Evolutionary conservation across 352 stramenopile species (phyloP).

Genomic region (Phytophthora foliorum): DNA sequence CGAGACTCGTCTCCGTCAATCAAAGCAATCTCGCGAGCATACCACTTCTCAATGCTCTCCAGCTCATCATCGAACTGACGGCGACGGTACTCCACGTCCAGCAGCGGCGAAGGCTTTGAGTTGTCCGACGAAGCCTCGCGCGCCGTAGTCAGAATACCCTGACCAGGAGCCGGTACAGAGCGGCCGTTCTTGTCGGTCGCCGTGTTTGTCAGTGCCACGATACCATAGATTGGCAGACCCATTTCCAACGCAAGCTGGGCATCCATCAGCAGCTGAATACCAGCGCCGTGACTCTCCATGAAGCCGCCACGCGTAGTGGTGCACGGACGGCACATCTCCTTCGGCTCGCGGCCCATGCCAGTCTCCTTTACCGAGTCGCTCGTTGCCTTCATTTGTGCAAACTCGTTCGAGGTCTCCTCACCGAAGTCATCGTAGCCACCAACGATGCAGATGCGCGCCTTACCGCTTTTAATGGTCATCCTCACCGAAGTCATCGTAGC

Average conservation of each 20-base stretch:
- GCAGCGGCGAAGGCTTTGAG: slow-evolving; percentile 54
- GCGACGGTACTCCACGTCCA: slow-evolving; percentile 81
- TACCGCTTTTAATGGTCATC: slow-evolving; percentile 91
- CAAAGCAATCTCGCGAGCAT: slow-evolving; percentile 60
- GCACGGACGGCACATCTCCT: slow-evolving; percentile 89
- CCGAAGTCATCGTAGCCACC: slow-evolving; percentile 91
- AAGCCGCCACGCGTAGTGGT: slow-evolving; percentile 84
- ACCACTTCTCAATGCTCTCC: slow-evolving; percentile 79
- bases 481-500: slow-evolving; percentile 91
- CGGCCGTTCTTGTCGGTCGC: slow-evolving; percentile 91
- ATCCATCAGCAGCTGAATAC: slow-evolving; percentile 92
- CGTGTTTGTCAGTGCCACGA: slow-evolving; percentile 87
- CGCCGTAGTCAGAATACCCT: slow-evolving; percentile 89
- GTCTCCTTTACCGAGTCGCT: slow-evolving; percentile 88
- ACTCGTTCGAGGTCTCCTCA: slow-evolving; percentile 85
- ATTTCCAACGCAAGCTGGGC: slow-evolving; percentile 89
- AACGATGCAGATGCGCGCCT: slow-evolving; percentile 87
- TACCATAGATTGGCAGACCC: slow-evolving; percentile 87
- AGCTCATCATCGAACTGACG: slow-evolving; percentile 83
- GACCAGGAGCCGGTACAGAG: slow-evolving; percentile 84
- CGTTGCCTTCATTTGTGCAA: slow-evolving; percentile 92
- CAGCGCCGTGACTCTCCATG: slow-evolving; percentile 91
- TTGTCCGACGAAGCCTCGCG: slow-evolving; percentile 50
- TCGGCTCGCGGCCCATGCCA: slow-evolving; percentile 77
- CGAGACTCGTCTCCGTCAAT: slow-evolving; percentile 47